Percentiles rank a stretch among this genome's conserved stretches.
These are phyloP conservation scores for Umbelopsis sp. DNA, from an alignment of 192 early-diverging fungal genomes.

Conservation along the genomic window DNA sequence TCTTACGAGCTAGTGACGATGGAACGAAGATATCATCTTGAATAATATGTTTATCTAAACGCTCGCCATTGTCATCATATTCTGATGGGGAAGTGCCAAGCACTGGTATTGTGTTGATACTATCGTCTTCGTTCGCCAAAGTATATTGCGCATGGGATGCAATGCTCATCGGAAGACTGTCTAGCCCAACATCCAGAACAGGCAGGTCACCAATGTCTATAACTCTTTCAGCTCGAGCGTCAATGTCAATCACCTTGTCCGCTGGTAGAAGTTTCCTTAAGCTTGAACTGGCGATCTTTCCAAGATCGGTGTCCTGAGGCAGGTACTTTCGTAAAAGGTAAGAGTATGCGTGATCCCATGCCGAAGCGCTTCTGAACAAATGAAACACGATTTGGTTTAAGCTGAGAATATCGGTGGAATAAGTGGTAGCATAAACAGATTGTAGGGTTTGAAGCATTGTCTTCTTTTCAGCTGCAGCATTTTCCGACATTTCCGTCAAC, in stretches of 20 bases:
- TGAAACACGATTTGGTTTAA: constrained; percentile 75
- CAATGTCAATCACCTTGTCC: constrained; percentile 29
- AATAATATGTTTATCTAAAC: background rate
- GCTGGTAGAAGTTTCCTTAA: constrained; percentile 58
- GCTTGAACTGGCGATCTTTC: constrained; percentile 61
- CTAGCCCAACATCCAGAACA: constrained; percentile 45
- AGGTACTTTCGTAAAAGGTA: constrained; percentile 79
- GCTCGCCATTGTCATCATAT: background rate
- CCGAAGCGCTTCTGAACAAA: constrained; percentile 74
- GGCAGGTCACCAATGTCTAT: constrained; percentile 50
- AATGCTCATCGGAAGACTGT: constrained; percentile 17
- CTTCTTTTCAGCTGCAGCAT: constrained; percentile 78
- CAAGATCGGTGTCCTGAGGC: constrained; percentile 79
- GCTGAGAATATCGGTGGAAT: constrained; percentile 77
- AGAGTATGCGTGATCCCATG: constrained; percentile 86
- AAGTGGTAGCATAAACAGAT: constrained; percentile 77
- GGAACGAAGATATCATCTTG: background rate
- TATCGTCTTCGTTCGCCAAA: background rate
- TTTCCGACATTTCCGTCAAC: constrained; percentile 67
- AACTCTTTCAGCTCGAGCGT: constrained; percentile 45
- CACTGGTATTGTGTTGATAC: background rate
- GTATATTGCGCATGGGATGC: background rate
- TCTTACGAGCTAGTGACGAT: background rate
- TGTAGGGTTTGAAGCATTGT: constrained; percentile 82
- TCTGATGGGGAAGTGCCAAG: background rate